These are phyloP conservation scores for Centaurea solstitialis DNA, from an alignment of 129 eudicot genomes.

Conservation along the genomic window DNA sequence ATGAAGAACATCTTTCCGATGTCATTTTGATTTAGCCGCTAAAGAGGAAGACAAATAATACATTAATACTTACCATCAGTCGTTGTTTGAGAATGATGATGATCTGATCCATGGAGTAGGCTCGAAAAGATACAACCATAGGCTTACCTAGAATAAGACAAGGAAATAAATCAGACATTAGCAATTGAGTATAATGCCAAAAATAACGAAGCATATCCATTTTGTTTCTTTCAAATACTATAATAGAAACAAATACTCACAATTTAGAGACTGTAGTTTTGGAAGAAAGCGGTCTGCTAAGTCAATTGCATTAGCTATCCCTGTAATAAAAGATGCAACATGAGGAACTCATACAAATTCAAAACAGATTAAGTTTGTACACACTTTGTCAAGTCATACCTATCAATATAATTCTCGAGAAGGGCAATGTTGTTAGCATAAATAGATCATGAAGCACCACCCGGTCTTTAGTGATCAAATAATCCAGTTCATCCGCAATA, in stretches of 20 bases:
- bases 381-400: conserved; percentile 40
- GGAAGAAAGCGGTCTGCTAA: conserved; percentile 96
- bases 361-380: background rate
- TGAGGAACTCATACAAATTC: background rate
- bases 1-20: background rate
- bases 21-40: background rate
- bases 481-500: conserved; percentile 93
- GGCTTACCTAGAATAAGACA: conserved; percentile 71
- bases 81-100: conserved; percentile 77
- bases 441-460: conserved; percentile 96
- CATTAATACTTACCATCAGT: conserved; percentile 50
- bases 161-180: conserved; percentile 3
- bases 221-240: background rate
- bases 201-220: background rate
- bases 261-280: conserved; percentile 82
- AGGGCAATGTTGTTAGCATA: conserved; percentile 87
- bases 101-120: conserved; percentile 91
- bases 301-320: conserved; percentile 97
- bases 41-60: background rate
- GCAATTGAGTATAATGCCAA: background rate
- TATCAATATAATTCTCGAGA: conserved; percentile 72
- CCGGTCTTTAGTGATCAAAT: conserved; percentile 84
- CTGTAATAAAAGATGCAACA: conserved; percentile 38
- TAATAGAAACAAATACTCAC: conserved; percentile 51
- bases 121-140: conserved; percentile 78